Evolutionary conservation across 2,329 filamentous ascomycete genomes (phyloP), one percentile per base, ranked within the genome.

Genomic region (Nothophaeocryptopus gaeumannii): DNA sequence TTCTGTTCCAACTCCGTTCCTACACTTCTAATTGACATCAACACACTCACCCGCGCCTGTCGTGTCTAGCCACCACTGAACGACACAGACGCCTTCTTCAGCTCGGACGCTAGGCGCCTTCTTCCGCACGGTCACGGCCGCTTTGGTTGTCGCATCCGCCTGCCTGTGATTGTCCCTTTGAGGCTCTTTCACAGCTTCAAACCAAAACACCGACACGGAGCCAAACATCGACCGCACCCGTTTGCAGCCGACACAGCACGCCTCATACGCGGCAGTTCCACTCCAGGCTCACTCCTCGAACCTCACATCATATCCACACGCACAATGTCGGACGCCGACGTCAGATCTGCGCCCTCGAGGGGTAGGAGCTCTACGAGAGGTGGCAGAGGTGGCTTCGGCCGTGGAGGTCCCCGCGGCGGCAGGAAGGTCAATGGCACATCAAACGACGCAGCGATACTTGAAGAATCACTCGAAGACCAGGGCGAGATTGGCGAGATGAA

Each of bases 261-360:
- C 29, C 30, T n/a, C 40, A 32, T 45, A 39, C 33, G 26, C 47
- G 12, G 13, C 44, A 39, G 35, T 20, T 35, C 16, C 50, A 40
- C 39, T 41, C 36, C 32, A 34, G 45, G 39, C 41, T 42, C 45
- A 34, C 29, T 42, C 26, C 32, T 33, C 41, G 41, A 45, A 51
- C 45, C 42, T 35, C 33, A 51, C 44, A 51, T 36, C 44, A 41
- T 45, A 59, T 31, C 29, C 48, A 60, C 52, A 55, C 47, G 47
- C 59, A 74, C 71, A 77, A 97, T 97, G 93, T 95, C 93, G 81
- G 92, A 97, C 82, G 83, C 88, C 77, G 86, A 90, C 80, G 82
- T 86, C 75, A 83, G 91, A 81, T 81, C 87, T 71, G 81, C 84
- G 73, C 84, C 88, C 75, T 84, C 78, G 61, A 89, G 92, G 77